Conservation (phyloP, 129 eudicot species). For the Daucus carota region DH1_v3.0 NC_030385.2:26509001-26509500, state of each 20-base stretch:
- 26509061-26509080: neutral
- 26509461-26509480: too few relatives aligned
- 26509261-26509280: conserved; percentile 71
- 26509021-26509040: neutral
- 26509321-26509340: conserved; percentile 8
- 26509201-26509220: conserved; percentile 31
- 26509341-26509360: neutral
- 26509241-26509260: conserved; percentile 64
- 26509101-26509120: neutral
- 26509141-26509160: neutral
- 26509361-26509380: neutral
- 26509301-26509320: conserved; percentile 41
- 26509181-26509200: neutral
- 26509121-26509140: neutral
- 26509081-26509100: neutral
- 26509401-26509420: neutral
- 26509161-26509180: neutral
- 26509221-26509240: conserved; percentile 86
- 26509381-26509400: neutral
- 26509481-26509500: neutral
- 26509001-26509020: neutral
- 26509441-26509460: too few relatives aligned
- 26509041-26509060: neutral
- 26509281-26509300: conserved; percentile 45
- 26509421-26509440: neutral